phyloP scores from a whole-genome alignment of 1,284 basidiomycete genomes.

The Cryptococcus sp. region DNA sequence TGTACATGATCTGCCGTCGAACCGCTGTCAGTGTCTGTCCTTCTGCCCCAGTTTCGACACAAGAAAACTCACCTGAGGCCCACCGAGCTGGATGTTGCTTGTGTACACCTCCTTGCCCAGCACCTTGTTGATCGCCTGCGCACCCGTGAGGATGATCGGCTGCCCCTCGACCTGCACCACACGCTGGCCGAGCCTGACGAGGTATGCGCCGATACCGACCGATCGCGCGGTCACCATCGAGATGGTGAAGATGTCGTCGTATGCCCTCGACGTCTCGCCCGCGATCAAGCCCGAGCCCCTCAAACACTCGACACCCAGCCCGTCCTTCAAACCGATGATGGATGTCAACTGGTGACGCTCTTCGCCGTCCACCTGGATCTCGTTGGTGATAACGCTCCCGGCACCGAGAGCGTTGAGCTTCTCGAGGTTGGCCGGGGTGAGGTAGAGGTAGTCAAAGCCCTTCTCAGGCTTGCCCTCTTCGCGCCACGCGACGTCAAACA shows the following conservation, averaged over 20 bases:
- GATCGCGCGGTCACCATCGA: constrained; percentile 98
- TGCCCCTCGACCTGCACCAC: constrained; percentile 99
- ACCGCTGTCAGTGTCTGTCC: background rate
- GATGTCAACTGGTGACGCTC: constrained; percentile 90
- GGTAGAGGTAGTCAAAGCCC: constrained; percentile 94
- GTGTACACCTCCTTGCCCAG: constrained; percentile 99
- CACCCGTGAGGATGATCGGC: constrained; percentile 98
- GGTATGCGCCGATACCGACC: constrained; percentile 98
- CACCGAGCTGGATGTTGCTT: constrained; percentile 96
- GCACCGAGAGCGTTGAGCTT: constrained; percentile 77
- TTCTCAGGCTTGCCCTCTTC: constrained; percentile 80
- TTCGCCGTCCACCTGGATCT: constrained; percentile 82
- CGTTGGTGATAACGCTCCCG: constrained; percentile 73
- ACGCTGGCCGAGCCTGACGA: constrained; percentile 95
- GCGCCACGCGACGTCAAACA: constrained; percentile 92
- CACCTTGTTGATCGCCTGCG: constrained; percentile 96
- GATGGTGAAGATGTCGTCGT: constrained; percentile 99
- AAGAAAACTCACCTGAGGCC: constrained; percentile 63
- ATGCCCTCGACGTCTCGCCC: constrained; percentile 95
- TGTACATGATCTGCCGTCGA: constrained; percentile 79
- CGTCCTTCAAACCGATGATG: constrained; percentile 92
- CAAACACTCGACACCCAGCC: constrained; percentile 96
- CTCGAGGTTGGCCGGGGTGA: constrained; percentile 78
- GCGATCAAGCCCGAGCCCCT: constrained; percentile 97
- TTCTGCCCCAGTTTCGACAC: background rate